Base-by-base conservation (phyloP, 169 alveolate genomes). In the Babesia divergens region DNA sequence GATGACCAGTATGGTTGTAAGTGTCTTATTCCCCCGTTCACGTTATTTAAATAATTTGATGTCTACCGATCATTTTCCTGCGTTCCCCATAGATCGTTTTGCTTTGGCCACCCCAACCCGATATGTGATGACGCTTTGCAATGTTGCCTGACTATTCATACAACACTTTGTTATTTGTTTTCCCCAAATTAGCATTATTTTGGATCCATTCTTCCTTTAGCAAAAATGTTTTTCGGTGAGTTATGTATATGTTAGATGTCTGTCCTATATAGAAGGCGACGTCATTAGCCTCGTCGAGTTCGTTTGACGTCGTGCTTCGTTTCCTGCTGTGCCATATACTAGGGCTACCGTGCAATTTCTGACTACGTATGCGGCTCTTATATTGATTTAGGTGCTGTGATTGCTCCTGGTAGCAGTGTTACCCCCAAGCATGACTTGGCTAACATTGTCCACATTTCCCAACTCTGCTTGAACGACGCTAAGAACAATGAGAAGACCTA, bases 401-500 rank as follows among this genome's bases (percentile, higher is more conserved):
- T 80, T 38, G 79, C 83, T 18, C 84, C 88, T n/a, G 88, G 88
- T 5, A 54, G 59, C 70, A 52, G 53, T 20, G 83, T 80, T 52
- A 70, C 83, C 47, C 84, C 88, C 47, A 80, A 80, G 65, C 46
- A 68, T 26, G 88, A 80, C 52, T 35, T 69, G 66, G 83, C 88
- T 37, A 69, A 50, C 66, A 89, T 91, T 53, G 86, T 91, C 58
- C 95, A 91, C 70, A 54, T 91, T 38, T 88, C 94, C 40, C 94
- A 93, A 70, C 93, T 91, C 29, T 93, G 97, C 88, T 65, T 93
- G 66, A 82, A 89, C 51, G 90, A 92, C 53, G 96, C 96, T n/a
- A 81, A 84, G 56, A 91, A 89, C 58, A 85, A 82, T 29, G 95
- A 91, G 56, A 85, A 89, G 65, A 69, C 92, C 51, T 93, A 93